Evolutionary conservation across 2,329 filamentous ascomycete genomes (phyloP), one percentile per base, ranked within the genome.

Genomic region (Podosphaera aphanis): DNA sequence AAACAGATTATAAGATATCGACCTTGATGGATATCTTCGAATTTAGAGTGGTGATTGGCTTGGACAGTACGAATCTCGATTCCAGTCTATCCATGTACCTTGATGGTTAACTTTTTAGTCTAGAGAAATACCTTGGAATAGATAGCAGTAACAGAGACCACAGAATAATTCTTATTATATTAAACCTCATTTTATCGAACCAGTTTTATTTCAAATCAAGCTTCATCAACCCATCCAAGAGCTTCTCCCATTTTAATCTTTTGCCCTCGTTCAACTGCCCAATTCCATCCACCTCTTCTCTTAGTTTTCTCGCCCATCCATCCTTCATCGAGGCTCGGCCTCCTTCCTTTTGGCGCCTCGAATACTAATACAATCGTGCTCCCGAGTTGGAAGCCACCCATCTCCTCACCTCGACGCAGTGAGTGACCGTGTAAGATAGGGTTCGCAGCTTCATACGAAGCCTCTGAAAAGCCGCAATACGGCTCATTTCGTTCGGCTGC

Each of bases 331-430:
- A 75, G 66, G 51, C 64, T 71, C 44, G 68, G 67, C 39, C 68
- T 59, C 23, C 62, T 56, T 13, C 73, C 73, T 54, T 77, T 74
- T 0, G 90, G 90, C 11, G 90, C 90, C 64, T 98, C 92, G 59
- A 98, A 98, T 0, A 98, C 85, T 45, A 98, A 67, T 35, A 98
- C 90, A 53, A 98, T 78, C 1, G 88, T 93, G 60, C 84, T 93
- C 18, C 90, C 90, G 2, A 98, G 69, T 65, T 92, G 84, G 64
- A 98, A 98, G 0, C 90, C 92, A 46, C 90, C 90, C 85, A 98
- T 95, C 63, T 98, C 90, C 59, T 95, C 88, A 31, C 90, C 90
- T 39, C 82, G 71, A 51, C 78, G 74, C 46, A 98, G 65, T 1
- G 88, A 80, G 59, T 95, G 77, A 2, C 92, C 90, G 18, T 75